Evolutionary conservation across 164 flowering plant species (phyloP), one percentile per base, ranked within the genome.

Genomic region (Echeveria elegans): DNA sequence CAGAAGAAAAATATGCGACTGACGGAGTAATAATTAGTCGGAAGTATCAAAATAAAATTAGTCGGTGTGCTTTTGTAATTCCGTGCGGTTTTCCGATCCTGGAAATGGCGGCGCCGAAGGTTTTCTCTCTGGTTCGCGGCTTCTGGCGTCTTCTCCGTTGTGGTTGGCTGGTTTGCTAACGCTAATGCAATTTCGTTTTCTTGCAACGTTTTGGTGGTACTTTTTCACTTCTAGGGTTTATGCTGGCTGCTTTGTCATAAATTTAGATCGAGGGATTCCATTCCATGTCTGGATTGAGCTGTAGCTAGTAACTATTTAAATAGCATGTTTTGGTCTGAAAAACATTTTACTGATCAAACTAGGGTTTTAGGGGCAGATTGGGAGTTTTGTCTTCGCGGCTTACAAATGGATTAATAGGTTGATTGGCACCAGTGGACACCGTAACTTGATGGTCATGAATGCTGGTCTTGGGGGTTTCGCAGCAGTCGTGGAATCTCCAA

Each of bases 381-480:
- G n/a, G n/a, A n/a, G n/a, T n/a, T n/a, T n/a, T n/a, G n/a, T n/a
- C n/a, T n/a, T n/a, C n/a, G n/a, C n/a, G n/a, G n/a, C n/a, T n/a
- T n/a, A n/a, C n/a, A n/a, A n/a, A n/a, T n/a, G n/a, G n/a, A n/a
- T n/a, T n/a, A n/a, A n/a, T n/a, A n/a, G n/a, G n/a, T n/a, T n/a
- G n/a, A n/a, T n/a, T n/a, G n/a, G n/a, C n/a, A n/a, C n/a, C n/a
- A n/a, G n/a, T n/a, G n/a, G 92, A 66, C 87, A 84, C 63, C 77
- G 97, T 56, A 90, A 90, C 66, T 74, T 90, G 30, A 88, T 90
- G 90, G 97, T 88, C 65, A 90, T 90, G 97, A 90, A 90, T 82
- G 97, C 95, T 2, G 90, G 82, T 32, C 87, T 90, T 61, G 97
- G 97, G 61, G 82, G 92, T 45, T 88, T 88, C 77, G 90, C 97